Percentiles rank a stretch among this genome's conserved stretches.
Conservation (phyloP, 495 filamentous ascomycete species). For the Penicillium diatomitis region DNA sequence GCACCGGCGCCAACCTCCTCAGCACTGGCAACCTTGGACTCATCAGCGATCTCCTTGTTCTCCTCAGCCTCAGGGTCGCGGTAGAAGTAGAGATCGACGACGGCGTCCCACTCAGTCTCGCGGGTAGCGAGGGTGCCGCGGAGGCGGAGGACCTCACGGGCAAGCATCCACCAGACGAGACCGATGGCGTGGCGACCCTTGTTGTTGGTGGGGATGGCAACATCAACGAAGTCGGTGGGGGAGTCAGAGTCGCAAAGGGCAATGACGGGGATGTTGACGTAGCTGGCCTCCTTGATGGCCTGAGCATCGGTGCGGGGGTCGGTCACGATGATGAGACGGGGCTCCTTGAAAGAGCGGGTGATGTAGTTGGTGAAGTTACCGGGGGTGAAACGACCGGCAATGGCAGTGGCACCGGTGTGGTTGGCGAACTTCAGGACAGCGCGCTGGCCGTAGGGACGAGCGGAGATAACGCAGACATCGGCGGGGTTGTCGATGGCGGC, state of each 20-base stretch:
- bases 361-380: constrained; percentile 99
- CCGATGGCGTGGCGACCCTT: constrained; percentile 99
- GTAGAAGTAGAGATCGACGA: constrained; percentile 99
- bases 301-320: constrained; percentile 99
- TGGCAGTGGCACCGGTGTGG: constrained; percentile 94
- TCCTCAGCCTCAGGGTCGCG: constrained; percentile 98
- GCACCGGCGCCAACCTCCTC: constrained; percentile 78
- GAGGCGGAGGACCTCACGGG: constrained; percentile 97
- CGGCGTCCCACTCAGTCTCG: constrained; percentile 94
- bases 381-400: constrained; percentile 98
- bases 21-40: constrained; percentile 57
- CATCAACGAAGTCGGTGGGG: constrained; percentile 97
- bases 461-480: constrained; percentile 97
- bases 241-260: constrained; percentile 99
- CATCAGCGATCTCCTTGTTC: constrained; percentile 77
- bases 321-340: constrained; percentile 97
- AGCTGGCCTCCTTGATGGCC: constrained; percentile 99
- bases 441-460: constrained; percentile 98
- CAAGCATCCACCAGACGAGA: constrained; percentile 98
- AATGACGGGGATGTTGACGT: constrained; percentile 99
- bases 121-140: constrained; percentile 90
- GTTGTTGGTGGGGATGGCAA: constrained; percentile 99
- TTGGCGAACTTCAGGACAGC: constrained; percentile 98
- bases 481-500: constrained; percentile 98
- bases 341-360: constrained; percentile 99